Evolutionary conservation across 2,329 filamentous ascomycete genomes (phyloP).

Genomic region (Xylariaceae sp.): DNA sequence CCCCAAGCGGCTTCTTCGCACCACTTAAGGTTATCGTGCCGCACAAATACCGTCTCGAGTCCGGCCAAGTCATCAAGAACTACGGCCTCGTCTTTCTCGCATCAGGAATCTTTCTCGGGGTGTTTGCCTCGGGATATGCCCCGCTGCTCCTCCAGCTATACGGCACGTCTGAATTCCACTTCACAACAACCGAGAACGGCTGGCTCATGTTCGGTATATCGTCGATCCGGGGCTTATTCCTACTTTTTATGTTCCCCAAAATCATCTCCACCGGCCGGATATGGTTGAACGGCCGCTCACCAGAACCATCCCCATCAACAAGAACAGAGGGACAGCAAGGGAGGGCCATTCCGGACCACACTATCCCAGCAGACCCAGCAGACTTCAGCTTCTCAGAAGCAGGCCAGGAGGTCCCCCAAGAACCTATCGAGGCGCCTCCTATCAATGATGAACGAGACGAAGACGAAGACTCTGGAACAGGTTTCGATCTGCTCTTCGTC

Average conservation of each 20-base stretch:
- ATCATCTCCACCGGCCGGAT: constrained; percentile 47
- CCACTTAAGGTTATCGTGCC: constrained; percentile 60
- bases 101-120: constrained; percentile 61
- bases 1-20: constrained; percentile 55
- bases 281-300: constrained; percentile 30
- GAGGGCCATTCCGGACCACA: too few relatives aligned
- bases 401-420: constrained; percentile 25
- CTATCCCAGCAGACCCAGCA: constrained; percentile 21
- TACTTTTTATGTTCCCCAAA: constrained; percentile 51
- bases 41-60: constrained; percentile 47
- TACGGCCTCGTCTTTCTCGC: constrained; percentile 63
- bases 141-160: constrained; percentile 59
- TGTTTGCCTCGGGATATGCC: constrained; percentile 66
- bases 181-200: constrained; percentile 53
- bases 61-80: constrained; percentile 51
- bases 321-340: not conserved
- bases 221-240: constrained; percentile 50
- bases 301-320: constrained; percentile 1
- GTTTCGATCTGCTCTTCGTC: constrained; percentile 65
- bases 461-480: constrained; percentile 26
- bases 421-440: constrained; percentile 22
- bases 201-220: constrained; percentile 55
- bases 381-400: constrained; percentile 22
- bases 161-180: constrained; percentile 51
- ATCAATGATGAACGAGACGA: constrained; percentile 26